Base-by-base conservation (phyloP, 139 green algal genomes). In the Tetratostichococcus sp. region DNA sequence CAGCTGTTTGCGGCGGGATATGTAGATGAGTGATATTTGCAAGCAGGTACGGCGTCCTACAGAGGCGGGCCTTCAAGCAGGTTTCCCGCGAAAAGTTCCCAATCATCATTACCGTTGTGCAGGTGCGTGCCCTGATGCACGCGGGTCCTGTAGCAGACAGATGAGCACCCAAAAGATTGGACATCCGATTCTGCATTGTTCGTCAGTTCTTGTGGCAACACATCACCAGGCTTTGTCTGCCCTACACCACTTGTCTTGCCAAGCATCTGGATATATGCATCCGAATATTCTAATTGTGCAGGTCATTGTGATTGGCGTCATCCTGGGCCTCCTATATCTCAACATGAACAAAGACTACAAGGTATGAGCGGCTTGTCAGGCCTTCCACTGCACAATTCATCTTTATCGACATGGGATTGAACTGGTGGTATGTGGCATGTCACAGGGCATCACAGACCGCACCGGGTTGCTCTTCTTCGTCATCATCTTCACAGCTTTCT, bases 391-490 rank as follows among this genome's bases (percentile, higher is more conserved):
- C 42, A 22, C 58, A 57, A 8, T 66, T 68, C 21, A 25, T 30
- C 33, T 17, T 8, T 5, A 30, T 67, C 26, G 22, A 33, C 6
- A 33, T n/a, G n/a, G n/a, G n/a, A n/a, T n/a, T n/a, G n/a, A n/a
- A n/a, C n/a, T n/a, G n/a, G n/a, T n/a, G n/a, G 6, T 16, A 26
- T 68, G 28, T 11, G 39, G 39, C 39, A 50, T 21, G 39, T n/a
- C 39, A 11, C 62, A 75, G 23, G 82, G 84, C 62, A 91, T 94
- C 72, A 86, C 92, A 69, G 88, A 91, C 83, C 86, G 89, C 3
- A 76, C 87, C 35, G 82, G 83, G 42, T 17, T 88, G n/a, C 43
- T 90, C 0, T 89, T 89, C 79, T 84, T 90, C 70, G 31, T 79
- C n/a, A 30, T 57, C 22, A 76, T 85, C 5, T 71, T 70, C 1